phyloP scores from a whole-genome alignment of 495 filamentous ascomycete genomes.

The Hyaloscypha bicolor region DNA sequence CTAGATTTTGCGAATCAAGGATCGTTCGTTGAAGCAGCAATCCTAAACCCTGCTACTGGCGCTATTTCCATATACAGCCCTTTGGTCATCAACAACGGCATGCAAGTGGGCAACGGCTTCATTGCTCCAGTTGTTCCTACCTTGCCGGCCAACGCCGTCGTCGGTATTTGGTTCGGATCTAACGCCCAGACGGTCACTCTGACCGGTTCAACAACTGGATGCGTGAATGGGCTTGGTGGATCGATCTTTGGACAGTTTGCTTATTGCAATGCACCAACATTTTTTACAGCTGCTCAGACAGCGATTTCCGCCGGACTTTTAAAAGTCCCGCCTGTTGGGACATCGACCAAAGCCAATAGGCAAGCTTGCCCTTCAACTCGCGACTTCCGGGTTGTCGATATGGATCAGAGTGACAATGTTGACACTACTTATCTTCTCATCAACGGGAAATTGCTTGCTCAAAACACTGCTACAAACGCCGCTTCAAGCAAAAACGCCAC shows the following conservation, averaged over 20 bases:
- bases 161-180: slow-evolving; percentile 7
- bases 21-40: slow-evolving; percentile 6
- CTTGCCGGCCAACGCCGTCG: not conserved
- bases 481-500: slow-evolving; percentile 2
- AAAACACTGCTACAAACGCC: slow-evolving; percentile 4
- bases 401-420: slow-evolving; percentile 15
- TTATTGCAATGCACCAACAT: slow-evolving; percentile 1
- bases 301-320: not conserved
- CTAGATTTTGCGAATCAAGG: slow-evolving; percentile 5
- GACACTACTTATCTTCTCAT: slow-evolving; percentile 9
- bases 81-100: slow-evolving; percentile 1
- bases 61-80: not conserved
- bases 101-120: not conserved
- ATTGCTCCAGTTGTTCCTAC: slow-evolving; percentile 6
- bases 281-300: not conserved
- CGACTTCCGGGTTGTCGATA: slow-evolving; percentile 9
- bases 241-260: slow-evolving; percentile 9
- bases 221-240: not conserved
- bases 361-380: not conserved
- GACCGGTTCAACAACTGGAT: not conserved
- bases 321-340: not conserved
- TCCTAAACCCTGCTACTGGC: not conserved
- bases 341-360: not conserved
- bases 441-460: slow-evolving; percentile 2
- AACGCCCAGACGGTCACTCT: not conserved